Conservation (phyloP, 1,139 yeast species). For the Eremothecium sinecaudum region DNA sequence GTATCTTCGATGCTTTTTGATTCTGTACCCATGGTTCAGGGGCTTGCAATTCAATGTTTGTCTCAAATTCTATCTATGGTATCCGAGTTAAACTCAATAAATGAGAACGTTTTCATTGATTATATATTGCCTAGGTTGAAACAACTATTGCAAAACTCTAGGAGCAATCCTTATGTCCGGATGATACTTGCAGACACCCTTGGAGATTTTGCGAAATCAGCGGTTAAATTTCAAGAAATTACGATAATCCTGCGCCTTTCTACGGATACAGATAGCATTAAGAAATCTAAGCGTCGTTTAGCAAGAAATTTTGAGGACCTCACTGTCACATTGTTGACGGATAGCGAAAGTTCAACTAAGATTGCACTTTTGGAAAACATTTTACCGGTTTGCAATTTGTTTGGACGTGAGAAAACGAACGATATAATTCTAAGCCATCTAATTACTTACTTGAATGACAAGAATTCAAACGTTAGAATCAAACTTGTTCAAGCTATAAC, state of each 20-base stretch:
- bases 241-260: conserved; percentile 36
- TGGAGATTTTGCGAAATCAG: conserved; percentile 56
- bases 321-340: conserved; percentile 59
- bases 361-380: conserved; percentile 61
- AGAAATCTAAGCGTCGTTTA: conserved; percentile 18
- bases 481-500: conserved; percentile 71
- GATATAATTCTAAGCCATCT: conserved; percentile 84
- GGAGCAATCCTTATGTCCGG: conserved; percentile 42
- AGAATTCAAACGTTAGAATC: conserved; percentile 55
- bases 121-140: conserved; percentile 68
- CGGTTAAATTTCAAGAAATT: conserved; percentile 59
- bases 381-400: conserved; percentile 65
- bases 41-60: conserved; percentile 45
- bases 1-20: conserved; percentile 46
- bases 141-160: conserved; percentile 34
- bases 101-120: conserved; percentile 68
- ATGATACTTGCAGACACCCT: conserved; percentile 63
- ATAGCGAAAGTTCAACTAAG: conserved; percentile 54
- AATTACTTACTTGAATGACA: conserved; percentile 82
- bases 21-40: conserved; percentile 52
- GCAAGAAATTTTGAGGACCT: conserved; percentile 51
- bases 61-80: conserved; percentile 59
- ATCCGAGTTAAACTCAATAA: conserved; percentile 62
- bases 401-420: conserved; percentile 81
- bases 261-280: conserved; percentile 25